A percentile compares a stretch with the other conserved stretches of the same genome.
Conservation (phyloP, 495 filamentous ascomycete genomes). For the Viridothelium virens region DNA sequence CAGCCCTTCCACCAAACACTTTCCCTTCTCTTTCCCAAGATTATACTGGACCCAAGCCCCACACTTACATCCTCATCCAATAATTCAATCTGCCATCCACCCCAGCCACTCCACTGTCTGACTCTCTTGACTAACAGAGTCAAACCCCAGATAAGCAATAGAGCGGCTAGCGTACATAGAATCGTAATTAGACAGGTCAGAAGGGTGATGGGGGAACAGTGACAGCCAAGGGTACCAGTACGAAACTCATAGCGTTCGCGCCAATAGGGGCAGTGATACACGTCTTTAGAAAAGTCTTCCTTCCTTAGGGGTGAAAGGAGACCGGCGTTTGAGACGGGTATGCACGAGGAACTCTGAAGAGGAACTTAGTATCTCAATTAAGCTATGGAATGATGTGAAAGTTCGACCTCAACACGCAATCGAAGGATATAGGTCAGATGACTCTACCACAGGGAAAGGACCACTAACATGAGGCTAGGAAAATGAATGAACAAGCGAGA, state of each 20-base stretch:
- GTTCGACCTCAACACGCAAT: neutral
- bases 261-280: conserved; percentile 5
- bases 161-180: conserved; percentile 5
- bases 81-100: neutral
- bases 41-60: neutral
- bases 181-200: conserved; percentile 2
- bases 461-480: too few relatives aligned
- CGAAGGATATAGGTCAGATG: neutral
- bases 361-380: neutral
- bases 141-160: neutral
- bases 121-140: neutral
- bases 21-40: neutral
- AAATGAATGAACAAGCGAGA: too few relatives aligned
- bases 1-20: conserved; percentile 7
- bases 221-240: conserved; percentile 4
- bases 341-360: conserved; percentile 7
- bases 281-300: neutral
- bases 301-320: neutral
- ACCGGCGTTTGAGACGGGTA: neutral
- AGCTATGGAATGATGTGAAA: neutral
- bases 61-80: neutral
- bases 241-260: conserved; percentile 8
- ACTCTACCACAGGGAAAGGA: too few relatives aligned
- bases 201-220: neutral
- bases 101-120: neutral